Evolutionary conservation across 1,139 yeast species (phyloP), one percentile per base, ranked within the genome.

Genomic region (Eremothecium sinecaudum): DNA sequence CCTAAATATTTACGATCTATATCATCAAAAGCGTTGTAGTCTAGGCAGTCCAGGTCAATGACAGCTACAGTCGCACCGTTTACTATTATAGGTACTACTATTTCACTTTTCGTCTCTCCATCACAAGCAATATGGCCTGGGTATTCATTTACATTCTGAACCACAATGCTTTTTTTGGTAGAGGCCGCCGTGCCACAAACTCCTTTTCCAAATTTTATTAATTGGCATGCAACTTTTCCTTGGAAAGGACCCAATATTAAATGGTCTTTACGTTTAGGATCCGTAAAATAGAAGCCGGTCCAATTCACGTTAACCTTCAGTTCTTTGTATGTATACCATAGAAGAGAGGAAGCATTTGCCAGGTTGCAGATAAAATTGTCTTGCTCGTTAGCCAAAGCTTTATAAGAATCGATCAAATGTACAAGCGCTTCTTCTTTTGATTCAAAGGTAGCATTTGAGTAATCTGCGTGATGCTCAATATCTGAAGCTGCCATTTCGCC

Each of bases 121-220:
- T 90, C 98, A 58, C 98, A 90, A 0, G 97, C 97, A 46, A 90
- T 90, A 55, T 90, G 97, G 1, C 94, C 94, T 0, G 94, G 94
- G 47, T 73, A 86, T 45, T 69, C 55, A 17, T 79, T 67, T 2
- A 87, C 97, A 56, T 90, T 71, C 0, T 68, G 64, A 6, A 90
- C 96, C 8, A 84, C 54, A 53, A 83, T 94, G 0, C 94, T 79
- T 34, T 57, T 35, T 38, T 59, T 56, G 0, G 64, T 46, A 0
- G 54, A 42, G 0, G 94, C 94, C 2, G 94, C 94, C 1, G 73
- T 64, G 5, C 98, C 97, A 61, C 97, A 90, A 0, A 90, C 97
- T 6, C 98, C 98, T 38, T 63, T 68, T 4, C 95, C 96, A 37
- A 80, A 63, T 38, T 63, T 53, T 38, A 90, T 90, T 13, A 62